A percentile compares a stretch with the other conserved stretches of the same genome.
These are phyloP conservation scores for Trypethelium eluteriae DNA, from an alignment of 495 filamentous ascomycete genomes.

Conservation along the genomic window DNA sequence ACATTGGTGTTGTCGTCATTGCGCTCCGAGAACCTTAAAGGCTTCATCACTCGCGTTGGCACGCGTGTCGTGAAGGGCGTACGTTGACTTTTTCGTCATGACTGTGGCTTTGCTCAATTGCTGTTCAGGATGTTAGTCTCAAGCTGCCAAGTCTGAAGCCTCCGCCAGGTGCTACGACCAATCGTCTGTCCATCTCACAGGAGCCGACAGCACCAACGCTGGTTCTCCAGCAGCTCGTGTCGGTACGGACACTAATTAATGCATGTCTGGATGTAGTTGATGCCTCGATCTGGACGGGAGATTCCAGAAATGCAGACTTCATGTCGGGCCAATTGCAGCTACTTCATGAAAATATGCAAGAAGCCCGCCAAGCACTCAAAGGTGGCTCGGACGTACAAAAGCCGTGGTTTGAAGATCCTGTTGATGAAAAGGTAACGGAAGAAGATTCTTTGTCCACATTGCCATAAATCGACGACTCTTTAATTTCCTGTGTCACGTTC, in stretches of 20 bases:
- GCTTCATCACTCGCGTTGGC: conserved; percentile 66
- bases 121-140: conserved; percentile 23
- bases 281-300: conserved; percentile 60
- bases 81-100: conserved; percentile 18
- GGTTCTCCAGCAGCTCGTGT: conserved; percentile 59
- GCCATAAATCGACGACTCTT: not conserved
- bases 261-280: conserved; percentile 70
- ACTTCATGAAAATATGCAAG: conserved; percentile 64
- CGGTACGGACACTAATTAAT: conserved; percentile 65
- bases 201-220: conserved; percentile 44
- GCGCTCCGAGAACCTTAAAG: conserved; percentile 83
- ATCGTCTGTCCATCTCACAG: conserved; percentile 50
- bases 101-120: not conserved
- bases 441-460: not conserved
- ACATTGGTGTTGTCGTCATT: conserved; percentile 84
- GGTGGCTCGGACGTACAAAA: conserved; percentile 47
- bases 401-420: conserved; percentile 52
- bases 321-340: conserved; percentile 73
- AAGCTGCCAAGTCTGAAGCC: conserved; percentile 43
- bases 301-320: conserved; percentile 53
- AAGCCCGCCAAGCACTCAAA: conserved; percentile 55
- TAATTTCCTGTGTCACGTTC: not conserved
- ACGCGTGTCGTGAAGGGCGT: conserved; percentile 38
- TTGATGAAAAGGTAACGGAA: conserved; percentile 43
- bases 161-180: conserved; percentile 43